Percentiles rank a stretch among this genome's conserved stretches.
phyloP scores from a whole-genome alignment of 306 rosid species.

The Biancaea sappan region DNA sequence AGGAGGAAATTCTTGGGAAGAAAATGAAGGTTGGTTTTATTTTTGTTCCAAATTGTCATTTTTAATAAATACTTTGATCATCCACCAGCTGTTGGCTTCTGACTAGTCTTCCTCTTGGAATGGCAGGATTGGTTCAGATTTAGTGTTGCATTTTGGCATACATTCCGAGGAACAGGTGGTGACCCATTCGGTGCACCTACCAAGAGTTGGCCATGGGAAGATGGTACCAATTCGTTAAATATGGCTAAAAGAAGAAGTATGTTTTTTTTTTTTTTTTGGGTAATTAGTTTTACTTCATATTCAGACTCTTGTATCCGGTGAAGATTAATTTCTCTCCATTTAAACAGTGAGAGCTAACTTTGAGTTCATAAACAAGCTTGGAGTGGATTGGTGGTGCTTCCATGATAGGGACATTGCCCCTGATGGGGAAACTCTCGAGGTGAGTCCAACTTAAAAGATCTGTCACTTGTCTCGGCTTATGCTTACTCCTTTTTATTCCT shows the following conservation, averaged over 20 bases:
- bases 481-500: conserved; percentile 12
- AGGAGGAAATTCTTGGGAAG: conserved; percentile 87
- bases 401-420: conserved; percentile 96
- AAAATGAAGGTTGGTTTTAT: conserved; percentile 82
- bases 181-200: conserved; percentile 95
- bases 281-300: conserved; percentile 11
- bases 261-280: too few species aligned
- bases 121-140: conserved; percentile 93
- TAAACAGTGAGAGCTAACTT: conserved; percentile 87
- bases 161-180: conserved; percentile 91
- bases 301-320: not conserved
- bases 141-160: conserved; percentile 99
- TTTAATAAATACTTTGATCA: not conserved
- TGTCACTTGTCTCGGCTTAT: not conserved
- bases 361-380: conserved; percentile 86
- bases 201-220: conserved; percentile 96
- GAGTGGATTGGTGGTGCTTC: conserved; percentile 91
- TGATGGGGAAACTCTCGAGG: conserved; percentile 76
- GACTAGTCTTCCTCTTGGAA: conserved; percentile 1
- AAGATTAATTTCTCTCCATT: conserved; percentile 23
- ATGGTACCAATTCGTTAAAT: conserved; percentile 85
- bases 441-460: conserved; percentile 31
- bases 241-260: conserved; percentile 97
- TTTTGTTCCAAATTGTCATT: conserved; percentile 1
- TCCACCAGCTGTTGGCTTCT: conserved; percentile 28